Evolutionary conservation across 148 eudicot species (phyloP).

Genomic region (Chenopodium formosanum): DNA sequence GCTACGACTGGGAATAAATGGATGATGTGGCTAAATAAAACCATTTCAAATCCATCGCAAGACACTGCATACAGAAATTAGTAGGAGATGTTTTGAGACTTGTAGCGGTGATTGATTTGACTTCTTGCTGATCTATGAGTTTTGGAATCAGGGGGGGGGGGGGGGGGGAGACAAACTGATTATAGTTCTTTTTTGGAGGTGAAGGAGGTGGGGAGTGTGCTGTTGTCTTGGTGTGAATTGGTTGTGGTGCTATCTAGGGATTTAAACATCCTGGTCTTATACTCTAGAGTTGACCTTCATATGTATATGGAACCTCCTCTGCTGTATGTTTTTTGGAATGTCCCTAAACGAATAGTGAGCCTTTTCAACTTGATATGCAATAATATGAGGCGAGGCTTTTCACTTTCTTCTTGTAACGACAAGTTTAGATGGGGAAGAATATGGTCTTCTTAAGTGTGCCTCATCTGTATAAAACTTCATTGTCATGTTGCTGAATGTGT

Average conservation of each 20-base stretch:
- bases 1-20: background rate
- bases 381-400: background rate
- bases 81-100: background rate
- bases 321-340: too few species aligned
- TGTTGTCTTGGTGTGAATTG: background rate
- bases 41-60: background rate
- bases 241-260: background rate
- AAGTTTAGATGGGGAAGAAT: background rate
- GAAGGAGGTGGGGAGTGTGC: background rate
- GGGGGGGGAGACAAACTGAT: background rate
- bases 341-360: too few species aligned
- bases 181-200: background rate
- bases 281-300: background rate
- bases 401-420: slow-evolving; percentile 1
- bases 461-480: slow-evolving; percentile 1
- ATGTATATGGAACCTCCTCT: background rate
- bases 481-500: background rate
- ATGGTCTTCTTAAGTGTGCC: background rate
- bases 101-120: background rate
- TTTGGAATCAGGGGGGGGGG: background rate
- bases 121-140: background rate
- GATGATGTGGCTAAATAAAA: background rate
- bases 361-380: background rate
- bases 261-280: background rate
- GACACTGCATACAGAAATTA: background rate